Conservation (phyloP, 306 rosid species). For the Inga leiocalycina region DNA sequence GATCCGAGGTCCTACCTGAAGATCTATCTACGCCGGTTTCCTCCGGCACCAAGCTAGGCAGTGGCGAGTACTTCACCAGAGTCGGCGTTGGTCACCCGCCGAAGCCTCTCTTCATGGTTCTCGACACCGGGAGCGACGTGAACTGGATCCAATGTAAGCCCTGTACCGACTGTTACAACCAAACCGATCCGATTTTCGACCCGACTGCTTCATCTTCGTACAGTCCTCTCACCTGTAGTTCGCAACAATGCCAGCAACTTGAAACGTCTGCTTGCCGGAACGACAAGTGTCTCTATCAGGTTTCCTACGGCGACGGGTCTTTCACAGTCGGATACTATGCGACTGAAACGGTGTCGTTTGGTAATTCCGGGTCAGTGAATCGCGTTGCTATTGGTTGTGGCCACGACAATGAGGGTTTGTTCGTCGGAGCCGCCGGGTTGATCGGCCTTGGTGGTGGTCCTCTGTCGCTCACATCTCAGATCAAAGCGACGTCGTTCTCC, state of each 20-base stretch:
- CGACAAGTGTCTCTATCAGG: slow-evolving; percentile 53
- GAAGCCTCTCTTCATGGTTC: slow-evolving; percentile 48
- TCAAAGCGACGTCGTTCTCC: slow-evolving; percentile 62
- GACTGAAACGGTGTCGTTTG: slow-evolving; percentile 65
- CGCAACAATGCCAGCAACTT: slow-evolving; percentile 45
- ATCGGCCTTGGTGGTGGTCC: slow-evolving; percentile 71
- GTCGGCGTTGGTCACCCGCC: slow-evolving; percentile 64
- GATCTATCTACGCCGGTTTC: slow-evolving; percentile 51
- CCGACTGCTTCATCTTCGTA: slow-evolving; percentile 53
- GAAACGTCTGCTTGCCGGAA: slow-evolving; percentile 36
- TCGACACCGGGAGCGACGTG: slow-evolving; percentile 74
- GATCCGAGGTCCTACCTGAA: slow-evolving; percentile 39
- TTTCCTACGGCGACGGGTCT: slow-evolving; percentile 66
- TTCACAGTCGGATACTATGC: slow-evolving; percentile 52
- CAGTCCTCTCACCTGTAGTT: slow-evolving; percentile 40
- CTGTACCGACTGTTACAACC: slow-evolving; percentile 61
- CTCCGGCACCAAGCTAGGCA: slow-evolving; percentile 51
- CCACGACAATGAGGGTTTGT: slow-evolving; percentile 61
- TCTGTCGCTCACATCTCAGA: slow-evolving; percentile 49
- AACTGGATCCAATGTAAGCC: slow-evolving; percentile 86
- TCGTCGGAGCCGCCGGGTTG: slow-evolving; percentile 59
- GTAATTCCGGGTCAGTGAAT: slow-evolving; percentile 38
- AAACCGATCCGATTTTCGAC: slow-evolving; percentile 64
- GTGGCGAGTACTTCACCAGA: slow-evolving; percentile 70
- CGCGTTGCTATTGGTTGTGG: slow-evolving; percentile 66